Evolutionary conservation across 306 rosid genomes (phyloP), one percentile per base, ranked within the genome.

Genomic region (Prunus mira): DNA sequence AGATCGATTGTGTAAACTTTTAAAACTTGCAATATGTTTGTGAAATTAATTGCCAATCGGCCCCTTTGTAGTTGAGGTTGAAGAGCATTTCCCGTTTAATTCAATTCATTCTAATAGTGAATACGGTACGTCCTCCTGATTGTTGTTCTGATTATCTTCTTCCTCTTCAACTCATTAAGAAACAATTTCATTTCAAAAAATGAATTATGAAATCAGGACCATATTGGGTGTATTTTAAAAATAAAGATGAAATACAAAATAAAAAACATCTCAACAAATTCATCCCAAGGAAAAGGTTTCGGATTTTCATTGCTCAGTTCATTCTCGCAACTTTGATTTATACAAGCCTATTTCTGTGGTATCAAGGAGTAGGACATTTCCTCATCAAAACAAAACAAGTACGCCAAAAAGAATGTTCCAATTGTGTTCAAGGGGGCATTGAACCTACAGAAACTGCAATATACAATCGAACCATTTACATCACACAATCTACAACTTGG

Each of bases 361-460:
- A 24, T 47, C 73, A 46, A 68, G 11, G 5, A 34, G 20, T 9
- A 6, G 32, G 3, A 18, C 65, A 4, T 25, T 52, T n/a, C 24
- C 49, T 45, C 63, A 41, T 51, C 73, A 61, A 57, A 47, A 34
- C 56, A 65, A 65, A 28, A 61, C 12, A 28, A 67, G 2, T 25
- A 52, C 14, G 57, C 6, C 41, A n/a, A 76, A 71, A 65, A 85
- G 69, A 56, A 57, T 18, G 72, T 7, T 25, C 38, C 13, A 3
- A 55, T 62, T 67, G 55, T 78, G 81, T 71, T 81, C 79, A 75
- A 71, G 66, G 50, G 65, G 78, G 60, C 50, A 56, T 73, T 30
- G 65, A 41, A 76, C 72, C 50, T 34, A n/a, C 73, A 64, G 66
- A 32, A 43, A 81, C 67, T 22, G 65, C 61, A 8, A 72, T 82